Percentiles rank a stretch among this genome's conserved stretches.
These are phyloP conservation scores for Apiospora sp. DNA, from an alignment of 2,329 filamentous ascomycete species.

Conservation along the genomic window DNA sequence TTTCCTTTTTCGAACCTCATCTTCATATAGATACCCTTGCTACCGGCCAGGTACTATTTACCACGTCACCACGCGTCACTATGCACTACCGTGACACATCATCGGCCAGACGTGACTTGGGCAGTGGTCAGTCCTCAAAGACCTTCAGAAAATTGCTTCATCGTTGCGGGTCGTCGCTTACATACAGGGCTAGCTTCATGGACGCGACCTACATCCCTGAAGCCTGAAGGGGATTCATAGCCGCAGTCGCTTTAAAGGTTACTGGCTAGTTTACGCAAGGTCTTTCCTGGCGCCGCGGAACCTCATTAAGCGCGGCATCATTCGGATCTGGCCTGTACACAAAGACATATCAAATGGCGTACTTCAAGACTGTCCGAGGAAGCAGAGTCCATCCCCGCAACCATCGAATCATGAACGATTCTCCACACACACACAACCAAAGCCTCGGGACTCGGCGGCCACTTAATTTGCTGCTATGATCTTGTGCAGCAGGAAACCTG, in stretches of 20 bases:
- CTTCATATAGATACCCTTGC: neutral
- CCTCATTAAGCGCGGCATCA: neutral
- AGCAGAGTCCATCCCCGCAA: neutral
- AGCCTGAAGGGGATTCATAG: neutral
- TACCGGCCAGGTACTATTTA: neutral
- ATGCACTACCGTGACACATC: slow-evolving; percentile 13
- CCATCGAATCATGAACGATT: neutral
- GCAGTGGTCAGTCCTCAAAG: neutral
- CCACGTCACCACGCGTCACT: slow-evolving; percentile 2
- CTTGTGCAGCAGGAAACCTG: neutral
- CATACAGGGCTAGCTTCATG: neutral
- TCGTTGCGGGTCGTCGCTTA: neutral
- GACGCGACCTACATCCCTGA: neutral
- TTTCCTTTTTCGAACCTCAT: slow-evolving; percentile 2
- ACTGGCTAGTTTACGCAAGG: neutral
- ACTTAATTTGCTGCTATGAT: neutral
- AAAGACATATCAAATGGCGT: neutral
- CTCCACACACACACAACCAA: slow-evolving; percentile 2
- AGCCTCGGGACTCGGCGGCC: slow-evolving; percentile 1
- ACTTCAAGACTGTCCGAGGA: neutral
- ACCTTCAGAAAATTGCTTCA: neutral
- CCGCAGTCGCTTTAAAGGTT: neutral
- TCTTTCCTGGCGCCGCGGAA: neutral
- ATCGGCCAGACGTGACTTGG: neutral
- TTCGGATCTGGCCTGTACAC: neutral